Conservation (phyloP, 176 grass and related monocot species). For the Guadua angustifolia region DNA sequence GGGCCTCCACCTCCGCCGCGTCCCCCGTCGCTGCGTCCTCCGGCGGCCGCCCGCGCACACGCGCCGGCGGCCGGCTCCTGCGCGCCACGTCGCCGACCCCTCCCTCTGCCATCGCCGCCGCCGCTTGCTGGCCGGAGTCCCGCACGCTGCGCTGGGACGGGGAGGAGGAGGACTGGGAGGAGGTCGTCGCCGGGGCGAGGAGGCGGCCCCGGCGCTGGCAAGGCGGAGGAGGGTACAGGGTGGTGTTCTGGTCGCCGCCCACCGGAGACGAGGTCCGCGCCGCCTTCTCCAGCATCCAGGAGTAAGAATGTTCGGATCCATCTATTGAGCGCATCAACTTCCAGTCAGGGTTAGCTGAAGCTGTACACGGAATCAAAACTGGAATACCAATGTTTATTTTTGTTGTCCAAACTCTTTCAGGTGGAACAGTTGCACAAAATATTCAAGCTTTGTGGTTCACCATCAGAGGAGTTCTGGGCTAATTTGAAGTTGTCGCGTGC, state of each 20-base stretch:
- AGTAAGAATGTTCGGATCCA: too few species aligned
- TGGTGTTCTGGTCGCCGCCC: too few species aligned
- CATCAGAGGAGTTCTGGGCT: conserved; percentile 48
- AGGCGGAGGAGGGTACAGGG: too few species aligned
- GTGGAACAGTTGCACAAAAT: conserved; percentile 50
- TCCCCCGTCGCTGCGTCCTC: conserved; percentile 29
- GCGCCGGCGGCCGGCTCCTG: conserved; percentile 23
- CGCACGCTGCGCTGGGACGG: conserved; percentile 46
- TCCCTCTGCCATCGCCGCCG: conserved; percentile 42
- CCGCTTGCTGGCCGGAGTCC: conserved; percentile 49
- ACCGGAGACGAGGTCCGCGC: too few species aligned
- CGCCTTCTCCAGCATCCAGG: too few species aligned
- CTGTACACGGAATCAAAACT: too few species aligned
- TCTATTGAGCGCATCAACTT: too few species aligned
- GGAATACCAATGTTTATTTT: too few species aligned
- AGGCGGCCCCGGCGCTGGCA: too few species aligned
- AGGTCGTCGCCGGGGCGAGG: too few species aligned
- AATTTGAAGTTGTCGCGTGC: conserved; percentile 43
- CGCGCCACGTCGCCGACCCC: conserved; percentile 53
- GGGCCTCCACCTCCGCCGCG: conserved; percentile 27
- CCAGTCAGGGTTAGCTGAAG: too few species aligned
- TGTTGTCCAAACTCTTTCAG: background rate
- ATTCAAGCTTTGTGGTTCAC: conserved; percentile 50
- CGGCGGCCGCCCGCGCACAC: conserved; percentile 38
- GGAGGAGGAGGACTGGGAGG: conserved; percentile 60